Percentiles rank a stretch among this genome's conserved stretches.
Conservation (phyloP, 352 stramenopile species). For the Phytophthora vignae region DNA sequence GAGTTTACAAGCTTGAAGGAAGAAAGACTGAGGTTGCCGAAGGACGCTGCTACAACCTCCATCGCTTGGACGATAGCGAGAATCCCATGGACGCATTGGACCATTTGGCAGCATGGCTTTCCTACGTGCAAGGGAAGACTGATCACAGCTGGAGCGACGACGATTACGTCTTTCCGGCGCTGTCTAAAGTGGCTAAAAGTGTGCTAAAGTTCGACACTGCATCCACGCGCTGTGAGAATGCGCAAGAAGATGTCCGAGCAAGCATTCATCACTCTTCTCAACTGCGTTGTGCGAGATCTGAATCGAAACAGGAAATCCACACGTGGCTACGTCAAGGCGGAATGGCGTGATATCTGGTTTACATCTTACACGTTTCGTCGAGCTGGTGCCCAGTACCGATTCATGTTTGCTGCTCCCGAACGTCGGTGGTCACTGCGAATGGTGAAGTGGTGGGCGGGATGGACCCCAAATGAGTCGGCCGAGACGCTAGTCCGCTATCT, state of each 20-base stretch:
- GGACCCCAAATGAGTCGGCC: constrained; percentile 17
- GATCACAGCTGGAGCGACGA: constrained; percentile 14
- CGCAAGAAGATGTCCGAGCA: constrained; percentile 23
- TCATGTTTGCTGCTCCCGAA: constrained; percentile 21
- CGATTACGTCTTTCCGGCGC: too few species aligned
- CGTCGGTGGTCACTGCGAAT: constrained; percentile 13
- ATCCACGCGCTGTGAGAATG: constrained; percentile 10
- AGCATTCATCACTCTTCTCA: constrained; percentile 11
- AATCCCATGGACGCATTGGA: constrained; percentile 2
- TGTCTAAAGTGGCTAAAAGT: too few species aligned
- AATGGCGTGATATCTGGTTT: not conserved
- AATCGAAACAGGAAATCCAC: constrained; percentile 1
- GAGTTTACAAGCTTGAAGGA: constrained; percentile 18
- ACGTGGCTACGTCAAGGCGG: constrained; percentile 9
- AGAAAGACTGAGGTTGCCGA: constrained; percentile 11
- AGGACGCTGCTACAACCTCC: constrained; percentile 14
- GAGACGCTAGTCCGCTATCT: too few species aligned
- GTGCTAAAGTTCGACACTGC: not conserved
- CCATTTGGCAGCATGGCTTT: not conserved
- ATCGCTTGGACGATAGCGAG: constrained; percentile 1
- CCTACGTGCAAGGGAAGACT: constrained; percentile 5
- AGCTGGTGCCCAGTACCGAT: constrained; percentile 15
- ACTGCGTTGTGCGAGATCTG: constrained; percentile 11
- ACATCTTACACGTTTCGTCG: constrained; percentile 18
- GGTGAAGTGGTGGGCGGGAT: constrained; percentile 18